Percentiles rank a stretch among this genome's conserved stretches.
Evolutionary conservation across 2,329 filamentous ascomycete species (phyloP).

Genomic region (Corynespora cassiicola): DNA sequence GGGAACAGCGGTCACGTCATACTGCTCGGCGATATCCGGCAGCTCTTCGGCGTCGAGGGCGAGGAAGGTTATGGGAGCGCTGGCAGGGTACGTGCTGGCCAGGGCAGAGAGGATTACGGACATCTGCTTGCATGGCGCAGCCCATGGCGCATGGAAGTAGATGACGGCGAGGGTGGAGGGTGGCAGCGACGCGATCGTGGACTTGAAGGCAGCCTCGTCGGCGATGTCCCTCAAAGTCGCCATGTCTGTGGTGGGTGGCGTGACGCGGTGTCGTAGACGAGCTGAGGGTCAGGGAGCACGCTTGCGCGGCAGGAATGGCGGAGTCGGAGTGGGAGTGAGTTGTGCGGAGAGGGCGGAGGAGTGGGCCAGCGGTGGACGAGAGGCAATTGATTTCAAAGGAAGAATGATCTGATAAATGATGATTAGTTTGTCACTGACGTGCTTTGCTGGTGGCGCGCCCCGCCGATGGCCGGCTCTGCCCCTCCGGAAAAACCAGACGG

Average conservation of each 20-base stretch:
- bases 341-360: neutral
- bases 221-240: constrained; percentile 76
- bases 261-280: neutral
- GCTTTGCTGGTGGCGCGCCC: constrained; percentile 20
- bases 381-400: constrained; percentile 3
- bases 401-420: constrained; percentile 29
- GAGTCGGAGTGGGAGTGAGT: neutral
- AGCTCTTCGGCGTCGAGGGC: constrained; percentile 94
- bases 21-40: constrained; percentile 87
- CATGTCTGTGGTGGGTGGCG: constrained; percentile 26
- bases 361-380: constrained; percentile 2
- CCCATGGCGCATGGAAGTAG: constrained; percentile 97
- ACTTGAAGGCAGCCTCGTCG: constrained; percentile 74
- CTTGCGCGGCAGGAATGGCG: neutral
- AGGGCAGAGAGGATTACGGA: constrained; percentile 83
- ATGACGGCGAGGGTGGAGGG: constrained; percentile 78
- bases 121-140: constrained; percentile 95
- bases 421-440: constrained; percentile 28
- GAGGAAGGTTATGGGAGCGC: constrained; percentile 79
- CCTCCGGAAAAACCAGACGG: constrained; percentile 6
- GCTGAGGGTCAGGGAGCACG: neutral
- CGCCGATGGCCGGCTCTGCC: constrained; percentile 17
- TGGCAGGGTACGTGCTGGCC: constrained; percentile 80
- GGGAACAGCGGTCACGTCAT: constrained; percentile 93
- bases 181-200: constrained; percentile 71